Conservation (phyloP, 495 filamentous ascomycete genomes). For the Bryoglossum gracile region DNA sequence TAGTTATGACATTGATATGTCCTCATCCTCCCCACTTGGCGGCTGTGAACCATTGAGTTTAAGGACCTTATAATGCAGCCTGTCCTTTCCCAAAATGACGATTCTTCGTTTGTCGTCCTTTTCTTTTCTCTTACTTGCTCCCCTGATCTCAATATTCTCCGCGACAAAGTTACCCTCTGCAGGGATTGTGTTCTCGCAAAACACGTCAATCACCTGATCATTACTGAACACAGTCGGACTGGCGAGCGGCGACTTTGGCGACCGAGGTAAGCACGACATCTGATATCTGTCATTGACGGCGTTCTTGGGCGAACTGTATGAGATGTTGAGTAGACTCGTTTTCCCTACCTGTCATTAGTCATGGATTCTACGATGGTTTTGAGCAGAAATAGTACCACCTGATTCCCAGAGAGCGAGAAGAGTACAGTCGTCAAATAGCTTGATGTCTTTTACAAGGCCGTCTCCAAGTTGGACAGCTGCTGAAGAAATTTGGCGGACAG, state of each 20-base stretch:
- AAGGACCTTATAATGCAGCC: constrained; percentile 34
- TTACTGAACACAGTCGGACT: constrained; percentile 17
- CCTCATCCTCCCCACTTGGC: constrained; percentile 7
- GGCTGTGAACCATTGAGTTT: too few species aligned
- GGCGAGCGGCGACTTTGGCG: too few species aligned
- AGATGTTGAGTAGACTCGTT: constrained; percentile 18
- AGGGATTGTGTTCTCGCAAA: constrained; percentile 23
- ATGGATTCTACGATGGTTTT: not conserved
- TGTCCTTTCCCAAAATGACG: constrained; percentile 39
- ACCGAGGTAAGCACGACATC: too few species aligned
- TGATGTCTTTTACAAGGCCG: constrained; percentile 40
- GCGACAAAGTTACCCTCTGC: constrained; percentile 33
- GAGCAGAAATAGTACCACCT: constrained; percentile 26
- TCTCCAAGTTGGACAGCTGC: constrained; percentile 34
- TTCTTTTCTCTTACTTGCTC: constrained; percentile 13
- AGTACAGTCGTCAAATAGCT: constrained; percentile 37
- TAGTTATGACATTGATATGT: constrained; percentile 20
- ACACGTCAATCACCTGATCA: constrained; percentile 9
- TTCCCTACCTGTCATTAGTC: constrained; percentile 20
- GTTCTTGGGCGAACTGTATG: constrained; percentile 6
- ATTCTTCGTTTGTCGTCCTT: constrained; percentile 34
- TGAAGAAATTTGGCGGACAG: constrained; percentile 22
- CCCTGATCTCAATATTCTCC: constrained; percentile 38
- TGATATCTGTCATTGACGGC: too few species aligned
- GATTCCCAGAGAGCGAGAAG: constrained; percentile 38